These are phyloP conservation scores for Diplogelasinospora grovesii DNA, from an alignment of 495 filamentous ascomycete species.

Conservation along the genomic window DNA sequence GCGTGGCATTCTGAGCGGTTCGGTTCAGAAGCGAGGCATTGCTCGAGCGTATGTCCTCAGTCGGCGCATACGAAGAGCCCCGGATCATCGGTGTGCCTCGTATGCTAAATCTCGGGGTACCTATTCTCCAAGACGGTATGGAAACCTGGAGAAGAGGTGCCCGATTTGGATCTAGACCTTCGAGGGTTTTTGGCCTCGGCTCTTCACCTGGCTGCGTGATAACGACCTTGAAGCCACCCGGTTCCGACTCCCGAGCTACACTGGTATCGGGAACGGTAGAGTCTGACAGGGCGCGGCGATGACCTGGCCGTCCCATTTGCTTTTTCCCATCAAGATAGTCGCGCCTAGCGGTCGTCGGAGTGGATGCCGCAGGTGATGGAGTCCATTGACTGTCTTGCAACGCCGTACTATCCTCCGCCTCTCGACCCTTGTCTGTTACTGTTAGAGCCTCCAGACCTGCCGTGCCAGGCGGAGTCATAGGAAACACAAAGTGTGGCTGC, in stretches of 20 bases:
- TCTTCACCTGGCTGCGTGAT: constrained; percentile 67
- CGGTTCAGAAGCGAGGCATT: constrained; percentile 33
- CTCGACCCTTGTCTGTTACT: constrained; percentile 32
- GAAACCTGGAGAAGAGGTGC: constrained; percentile 64
- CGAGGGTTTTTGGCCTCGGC: constrained; percentile 57
- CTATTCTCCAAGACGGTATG: constrained; percentile 82
- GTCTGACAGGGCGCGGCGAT: constrained; percentile 44
- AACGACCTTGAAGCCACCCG: constrained; percentile 72
- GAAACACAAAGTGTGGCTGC: constrained; percentile 53
- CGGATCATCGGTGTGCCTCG: constrained; percentile 75
- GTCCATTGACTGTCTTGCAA: constrained; percentile 34
- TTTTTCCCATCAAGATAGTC: constrained; percentile 21
- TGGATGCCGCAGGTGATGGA: constrained; percentile 30
- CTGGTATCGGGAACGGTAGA: constrained; percentile 40
- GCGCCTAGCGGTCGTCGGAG: constrained; percentile 19
- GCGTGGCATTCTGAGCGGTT: constrained; percentile 15
- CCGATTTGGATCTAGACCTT: constrained; percentile 40
- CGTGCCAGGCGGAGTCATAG: constrained; percentile 50
- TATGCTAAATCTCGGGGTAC: constrained; percentile 72
- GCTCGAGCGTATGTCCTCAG: constrained; percentile 42
- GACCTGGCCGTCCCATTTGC: constrained; percentile 30
- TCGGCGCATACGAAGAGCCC: constrained; percentile 59
- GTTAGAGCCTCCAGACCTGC: constrained; percentile 43
- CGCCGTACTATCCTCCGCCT: constrained; percentile 23
- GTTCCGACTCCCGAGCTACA: constrained; percentile 46